Percentiles rank a stretch among this genome's conserved stretches.
These are phyloP conservation scores for Blakeslea trispora DNA, from an alignment of 371 early-diverging fungal genomes.

Conservation along the genomic window DNA sequence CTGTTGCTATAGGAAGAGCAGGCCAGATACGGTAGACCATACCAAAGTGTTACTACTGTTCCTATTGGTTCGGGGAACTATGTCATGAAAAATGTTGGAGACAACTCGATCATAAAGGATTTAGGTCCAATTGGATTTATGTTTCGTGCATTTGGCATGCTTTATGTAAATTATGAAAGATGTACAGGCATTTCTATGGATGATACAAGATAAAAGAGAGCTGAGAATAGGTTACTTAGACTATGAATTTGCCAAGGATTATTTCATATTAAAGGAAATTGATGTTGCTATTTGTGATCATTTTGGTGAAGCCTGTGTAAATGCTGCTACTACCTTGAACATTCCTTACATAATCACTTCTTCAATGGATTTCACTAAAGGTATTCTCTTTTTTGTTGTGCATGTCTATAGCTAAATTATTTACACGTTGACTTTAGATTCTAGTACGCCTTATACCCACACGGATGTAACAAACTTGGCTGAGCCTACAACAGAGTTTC, in stretches of 20 bases:
- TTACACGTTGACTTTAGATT: slow-evolving; percentile 15
- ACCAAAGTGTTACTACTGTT: too few relatives aligned
- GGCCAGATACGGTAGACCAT: too few relatives aligned
- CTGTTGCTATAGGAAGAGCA: too few relatives aligned
- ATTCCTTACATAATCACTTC: slow-evolving; percentile 17
- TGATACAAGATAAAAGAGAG: too few relatives aligned
- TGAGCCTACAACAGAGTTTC: slow-evolving; percentile 18
- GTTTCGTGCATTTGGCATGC: slow-evolving; percentile 14
- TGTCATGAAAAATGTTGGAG: not conserved
- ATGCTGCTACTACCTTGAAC: slow-evolving; percentile 3
- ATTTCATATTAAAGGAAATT: slow-evolving; percentile 3
- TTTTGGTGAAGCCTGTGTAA: slow-evolving; percentile 12
- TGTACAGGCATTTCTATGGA: too few relatives aligned
- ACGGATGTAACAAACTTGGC: slow-evolving; percentile 3
- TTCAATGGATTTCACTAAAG: not conserved
- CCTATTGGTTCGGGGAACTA: not conserved
- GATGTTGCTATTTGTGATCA: slow-evolving; percentile 20
- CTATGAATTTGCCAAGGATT: too few relatives aligned
- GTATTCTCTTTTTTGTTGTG: not conserved
- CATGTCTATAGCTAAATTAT: not conserved
- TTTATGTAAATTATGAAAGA: slow-evolving; percentile 1
- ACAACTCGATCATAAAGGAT: not conserved
- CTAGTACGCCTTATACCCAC: slow-evolving; percentile 30
- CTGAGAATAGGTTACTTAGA: too few relatives aligned
- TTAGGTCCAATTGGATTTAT: not conserved